Percentiles rank a stretch among this genome's conserved stretches.
Evolutionary conservation across 73 alveolate genomes (phyloP).

Genomic region (Urostyla sp.): DNA sequence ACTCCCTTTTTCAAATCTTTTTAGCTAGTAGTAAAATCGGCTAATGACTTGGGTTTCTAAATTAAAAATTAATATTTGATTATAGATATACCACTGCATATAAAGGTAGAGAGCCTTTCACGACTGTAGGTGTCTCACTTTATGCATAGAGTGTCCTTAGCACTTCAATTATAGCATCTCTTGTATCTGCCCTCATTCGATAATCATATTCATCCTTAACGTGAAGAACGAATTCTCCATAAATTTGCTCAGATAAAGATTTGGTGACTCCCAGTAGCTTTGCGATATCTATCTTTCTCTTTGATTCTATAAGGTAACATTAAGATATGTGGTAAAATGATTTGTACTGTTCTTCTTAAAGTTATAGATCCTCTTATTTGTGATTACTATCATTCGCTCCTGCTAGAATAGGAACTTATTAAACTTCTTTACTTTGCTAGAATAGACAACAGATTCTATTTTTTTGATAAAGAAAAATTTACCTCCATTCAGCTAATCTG

Average conservation of each 20-base stretch:
- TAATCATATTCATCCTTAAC: slow-evolving; percentile 77
- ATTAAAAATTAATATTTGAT: slow-evolving; percentile 16
- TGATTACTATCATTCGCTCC: slow-evolving; percentile 51
- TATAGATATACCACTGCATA: no score
- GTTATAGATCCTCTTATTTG: slow-evolving; percentile 44
- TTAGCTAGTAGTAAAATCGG: slow-evolving; percentile 64
- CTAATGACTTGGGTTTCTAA: slow-evolving; percentile 38
- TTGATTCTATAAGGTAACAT: not conserved
- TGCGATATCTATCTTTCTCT: slow-evolving; percentile 17
- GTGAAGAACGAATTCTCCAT: slow-evolving; percentile 78
- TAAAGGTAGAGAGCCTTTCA: no score
- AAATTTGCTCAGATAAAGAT: slow-evolving; percentile 20
- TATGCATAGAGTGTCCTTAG: not conserved
- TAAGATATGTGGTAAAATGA: slow-evolving; percentile 40
- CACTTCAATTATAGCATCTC: slow-evolving; percentile 54
- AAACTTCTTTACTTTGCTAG: slow-evolving; percentile 55
- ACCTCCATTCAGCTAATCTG: no score
- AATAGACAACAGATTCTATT: slow-evolving; percentile 22
- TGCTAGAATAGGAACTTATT: slow-evolving; percentile 39
- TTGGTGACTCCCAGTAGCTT: slow-evolving; percentile 73
- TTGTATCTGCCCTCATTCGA: slow-evolving; percentile 65
- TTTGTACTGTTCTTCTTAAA: slow-evolving; percentile 26
- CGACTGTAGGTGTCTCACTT: no score
- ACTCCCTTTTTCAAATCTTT: slow-evolving; percentile 61
- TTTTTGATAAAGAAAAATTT: no score